A percentile compares a stretch with the other conserved stretches of the same genome.
Evolutionary conservation across 257 asterid species (phyloP).

Genomic region (Nicotiana knightiana): DNA sequence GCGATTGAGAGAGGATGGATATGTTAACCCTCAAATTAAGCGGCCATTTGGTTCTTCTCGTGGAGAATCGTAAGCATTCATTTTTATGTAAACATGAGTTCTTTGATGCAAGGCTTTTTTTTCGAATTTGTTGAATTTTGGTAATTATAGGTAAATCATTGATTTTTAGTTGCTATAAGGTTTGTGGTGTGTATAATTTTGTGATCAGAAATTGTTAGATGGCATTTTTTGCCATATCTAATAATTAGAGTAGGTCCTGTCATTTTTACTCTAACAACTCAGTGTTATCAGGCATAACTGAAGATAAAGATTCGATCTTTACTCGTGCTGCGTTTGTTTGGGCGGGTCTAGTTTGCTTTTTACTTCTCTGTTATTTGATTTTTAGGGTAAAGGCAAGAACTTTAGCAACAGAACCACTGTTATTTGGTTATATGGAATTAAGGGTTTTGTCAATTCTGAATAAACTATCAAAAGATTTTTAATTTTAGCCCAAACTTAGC

Average conservation of each 20-base stretch:
- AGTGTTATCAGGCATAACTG: background rate
- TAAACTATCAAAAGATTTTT: background rate
- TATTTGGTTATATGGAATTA: background rate
- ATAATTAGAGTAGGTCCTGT: background rate
- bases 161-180: constrained; percentile 20
- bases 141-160: constrained; percentile 25
- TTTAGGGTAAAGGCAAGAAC: constrained; percentile 3
- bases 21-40: constrained; percentile 63
- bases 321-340: background rate
- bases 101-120: background rate
- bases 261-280: background rate
- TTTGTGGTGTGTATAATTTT: background rate
- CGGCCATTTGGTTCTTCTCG: constrained; percentile 73
- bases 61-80: constrained; percentile 68
- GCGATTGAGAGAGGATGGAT: constrained; percentile 75
- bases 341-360: background rate
- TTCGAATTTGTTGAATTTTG: constrained; percentile 11
- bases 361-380: constrained; percentile 11
- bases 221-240: background rate
- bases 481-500: constrained; percentile 3
- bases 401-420: background rate
- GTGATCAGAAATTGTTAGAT: constrained; percentile 27
- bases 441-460: constrained; percentile 17
- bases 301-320: constrained; percentile 38
- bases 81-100: too few relatives aligned